Percentiles rank a stretch among this genome's conserved stretches.
Conservation (phyloP, 1,139 yeast species). For the Hemisphaericaspora xylanilytica region DNA sequence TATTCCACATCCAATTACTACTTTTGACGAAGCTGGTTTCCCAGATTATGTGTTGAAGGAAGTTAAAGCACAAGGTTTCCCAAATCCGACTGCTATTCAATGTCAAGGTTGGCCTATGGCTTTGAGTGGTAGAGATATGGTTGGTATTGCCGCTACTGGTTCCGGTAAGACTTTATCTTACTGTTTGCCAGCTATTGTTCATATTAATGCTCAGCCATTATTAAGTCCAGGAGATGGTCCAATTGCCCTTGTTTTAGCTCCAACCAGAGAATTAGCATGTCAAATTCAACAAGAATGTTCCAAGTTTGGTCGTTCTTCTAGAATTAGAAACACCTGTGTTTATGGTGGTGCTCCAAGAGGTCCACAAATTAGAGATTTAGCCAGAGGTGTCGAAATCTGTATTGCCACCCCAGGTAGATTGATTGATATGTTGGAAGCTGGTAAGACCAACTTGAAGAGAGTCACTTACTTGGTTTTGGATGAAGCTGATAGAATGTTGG, state of each 20-base stretch:
- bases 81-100: conserved; percentile 91
- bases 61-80: conserved; percentile 90
- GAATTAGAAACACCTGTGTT: conserved; percentile 95
- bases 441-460: conserved; percentile 92
- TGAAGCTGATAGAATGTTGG: conserved; percentile 96
- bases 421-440: conserved; percentile 93
- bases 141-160: conserved; percentile 98
- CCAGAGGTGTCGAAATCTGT: conserved; percentile 91
- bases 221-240: conserved; percentile 96
- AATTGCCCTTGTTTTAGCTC: conserved; percentile 91
- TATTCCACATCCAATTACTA: conserved; percentile 91
- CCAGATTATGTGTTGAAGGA: conserved; percentile 89
- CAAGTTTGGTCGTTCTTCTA: conserved; percentile 86
- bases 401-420: conserved; percentile 99
- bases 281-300: conserved; percentile 96
- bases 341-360: conserved; percentile 99
- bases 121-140: conserved; percentile 95
- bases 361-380: conserved; percentile 91
- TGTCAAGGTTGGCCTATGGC: conserved; percentile 99
- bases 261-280: conserved; percentile 98
- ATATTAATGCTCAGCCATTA: conserved; percentile 96
- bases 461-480: conserved; percentile 95
- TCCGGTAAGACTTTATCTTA: conserved; percentile 97
- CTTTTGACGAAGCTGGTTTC: conserved; percentile 95
- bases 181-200: conserved; percentile 95